Percentiles rank a stretch among this genome's conserved stretches.
Evolutionary conservation across 139 green algal genomes (phyloP).

Genomic region (Marvania coccoides): DNA sequence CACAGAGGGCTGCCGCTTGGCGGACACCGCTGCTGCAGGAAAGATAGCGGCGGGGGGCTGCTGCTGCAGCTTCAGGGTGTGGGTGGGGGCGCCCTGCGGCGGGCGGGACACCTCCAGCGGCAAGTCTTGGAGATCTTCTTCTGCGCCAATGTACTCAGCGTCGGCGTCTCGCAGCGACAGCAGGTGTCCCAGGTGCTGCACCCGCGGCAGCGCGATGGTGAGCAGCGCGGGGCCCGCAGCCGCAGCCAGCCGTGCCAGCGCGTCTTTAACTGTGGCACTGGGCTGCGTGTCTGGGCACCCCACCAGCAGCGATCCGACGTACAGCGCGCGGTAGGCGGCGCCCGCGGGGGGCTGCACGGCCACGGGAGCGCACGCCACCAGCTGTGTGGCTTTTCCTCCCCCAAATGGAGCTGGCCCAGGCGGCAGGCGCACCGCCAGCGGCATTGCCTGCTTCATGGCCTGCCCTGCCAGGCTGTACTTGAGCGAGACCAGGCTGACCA

Average conservation of each 20-base stretch:
- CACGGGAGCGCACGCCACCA: slow-evolving; percentile 6
- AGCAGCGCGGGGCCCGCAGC: slow-evolving; percentile 2
- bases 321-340: neutral
- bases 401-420: neutral
- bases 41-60: too few relatives aligned
- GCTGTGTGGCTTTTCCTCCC: neutral
- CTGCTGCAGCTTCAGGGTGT: neutral
- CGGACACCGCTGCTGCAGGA: neutral
- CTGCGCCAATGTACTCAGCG: neutral
- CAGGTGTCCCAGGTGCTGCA: slow-evolving; percentile 3
- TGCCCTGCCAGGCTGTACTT: slow-evolving; percentile 7
- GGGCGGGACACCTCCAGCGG: slow-evolving; percentile 8
- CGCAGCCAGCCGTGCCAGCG: slow-evolving; percentile 2
- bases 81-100: too few relatives aligned
- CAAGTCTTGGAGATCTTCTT: slow-evolving; percentile 13
- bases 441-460: slow-evolving; percentile 1
- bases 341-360: neutral
- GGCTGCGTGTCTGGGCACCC: neutral
- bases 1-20: neutral
- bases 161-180: slow-evolving; percentile 10
- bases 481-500: slow-evolving; percentile 10
- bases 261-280: neutral
- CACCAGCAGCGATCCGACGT: slow-evolving; percentile 17
- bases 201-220: neutral
- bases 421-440: neutral